Evolutionary conservation across 768 basidiomycete species (phyloP).

Genomic region (Boletus sp.): DNA sequence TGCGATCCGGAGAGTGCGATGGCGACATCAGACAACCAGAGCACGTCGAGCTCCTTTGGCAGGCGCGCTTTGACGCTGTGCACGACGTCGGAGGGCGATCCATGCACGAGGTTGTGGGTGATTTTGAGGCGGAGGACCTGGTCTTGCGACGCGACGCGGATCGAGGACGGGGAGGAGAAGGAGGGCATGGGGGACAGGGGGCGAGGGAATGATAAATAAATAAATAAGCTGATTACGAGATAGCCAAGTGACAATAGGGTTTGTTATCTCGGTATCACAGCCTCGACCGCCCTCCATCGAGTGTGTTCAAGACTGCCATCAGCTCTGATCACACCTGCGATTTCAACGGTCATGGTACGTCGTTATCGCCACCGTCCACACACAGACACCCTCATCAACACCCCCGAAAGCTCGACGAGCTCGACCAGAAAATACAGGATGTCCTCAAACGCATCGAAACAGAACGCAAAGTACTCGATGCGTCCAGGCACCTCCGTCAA

Average conservation of each 20-base stretch:
- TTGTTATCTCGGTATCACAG: conserved; percentile 32
- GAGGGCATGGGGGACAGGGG: conserved; percentile 30
- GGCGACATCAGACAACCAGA: conserved; percentile 47
- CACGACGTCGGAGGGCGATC: conserved; percentile 29
- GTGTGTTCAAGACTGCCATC: conserved; percentile 4
- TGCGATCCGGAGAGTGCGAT: conserved; percentile 55
- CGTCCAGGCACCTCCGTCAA: conserved; percentile 70
- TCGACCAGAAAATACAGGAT: conserved; percentile 93
- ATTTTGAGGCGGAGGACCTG: conserved; percentile 46
- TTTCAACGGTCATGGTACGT: conserved; percentile 33
- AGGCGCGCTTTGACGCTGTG: conserved; percentile 34
- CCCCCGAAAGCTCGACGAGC: conserved; percentile 43
- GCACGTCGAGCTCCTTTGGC: conserved; percentile 45
- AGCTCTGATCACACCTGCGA: conserved; percentile 11
- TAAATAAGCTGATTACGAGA: conserved; percentile 20
- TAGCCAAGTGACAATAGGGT: conserved; percentile 28
- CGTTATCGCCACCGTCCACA: conserved; percentile 9
- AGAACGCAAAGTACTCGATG: conserved; percentile 91
- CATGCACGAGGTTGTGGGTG: conserved; percentile 42
- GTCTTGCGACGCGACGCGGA: conserved; percentile 45
- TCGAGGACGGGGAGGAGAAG: conserved; percentile 29
- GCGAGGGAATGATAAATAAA: conserved; percentile 7
- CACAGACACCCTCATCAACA: conserved; percentile 1
- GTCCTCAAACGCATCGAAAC: conserved; percentile 88
- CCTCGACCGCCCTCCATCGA: conserved; percentile 27